Evolutionary conservation across 2,329 filamentous ascomycete species (phyloP), one percentile per base, ranked within the genome.

Genomic region (Penicillium thymicola): DNA sequence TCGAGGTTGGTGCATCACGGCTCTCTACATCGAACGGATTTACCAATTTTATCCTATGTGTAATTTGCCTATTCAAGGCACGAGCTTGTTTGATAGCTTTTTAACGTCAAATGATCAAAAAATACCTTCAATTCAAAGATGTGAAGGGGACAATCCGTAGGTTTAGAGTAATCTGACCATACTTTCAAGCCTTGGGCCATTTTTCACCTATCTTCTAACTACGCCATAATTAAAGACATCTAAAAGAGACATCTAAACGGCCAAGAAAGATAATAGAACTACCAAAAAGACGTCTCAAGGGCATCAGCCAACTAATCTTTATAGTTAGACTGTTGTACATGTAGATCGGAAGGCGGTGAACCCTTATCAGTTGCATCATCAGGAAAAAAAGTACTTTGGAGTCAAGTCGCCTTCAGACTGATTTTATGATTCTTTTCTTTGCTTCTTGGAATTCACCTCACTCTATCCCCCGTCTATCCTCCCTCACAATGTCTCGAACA

Each of bases 401-500:
- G 30, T 32, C 30, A 52, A 52, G 53, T 47, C 37, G 27, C n/a
- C 48, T 36, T n/a, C 34, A 21, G 5, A 38, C 23, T 30, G 25
- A 40, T 28, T 14, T 8, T 27, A 4, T 13, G 38, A 6, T 27
- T 32, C 30, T 32, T 32, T 4, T 4, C 41, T 28, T 46, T 46
- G 16, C 5, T 21, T 7, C 5, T 34, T 34, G 6, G 9, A 16
- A n/a, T 11, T 36, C 21, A 36, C 38, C 16, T 48, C 23, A n/a
- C 25, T 25, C 21, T 3, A 45, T 18, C 32, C 18, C 14, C 3
- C n/a, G 41, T 27, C 36, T 3, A 44, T 25, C 27, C 18, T 9
- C 2, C 23, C 42, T 30, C 37, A 49, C 21, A 28, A 72, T 79
- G 68, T 78, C 67, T 65, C 65, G 70, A 76, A 68, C 76, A 76